A percentile compares a stretch with the other conserved stretches of the same genome.
These are phyloP conservation scores for Oryza meridionalis DNA, from an alignment of 176 grass and related monocot genomes.

Conservation along the genomic window DNA sequence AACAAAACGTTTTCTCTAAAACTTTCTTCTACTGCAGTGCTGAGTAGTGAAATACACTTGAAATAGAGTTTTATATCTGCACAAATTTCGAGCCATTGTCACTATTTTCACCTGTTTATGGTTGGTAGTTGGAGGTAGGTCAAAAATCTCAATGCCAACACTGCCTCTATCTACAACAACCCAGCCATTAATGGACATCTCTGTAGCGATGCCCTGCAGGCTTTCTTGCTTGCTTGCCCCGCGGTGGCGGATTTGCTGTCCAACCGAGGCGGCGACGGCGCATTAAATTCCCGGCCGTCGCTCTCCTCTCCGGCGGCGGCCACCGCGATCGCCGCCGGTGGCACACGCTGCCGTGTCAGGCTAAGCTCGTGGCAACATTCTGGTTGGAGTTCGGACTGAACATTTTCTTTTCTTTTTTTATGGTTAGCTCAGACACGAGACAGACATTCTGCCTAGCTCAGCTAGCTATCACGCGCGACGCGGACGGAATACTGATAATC, in stretches of 20 bases:
- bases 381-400: background rate
- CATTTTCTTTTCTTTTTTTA: background rate
- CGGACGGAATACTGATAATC: background rate
- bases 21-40: no score
- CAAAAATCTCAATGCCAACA: slow-evolving; percentile 2
- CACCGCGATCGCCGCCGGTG: background rate
- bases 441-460: background rate
- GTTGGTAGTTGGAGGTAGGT: slow-evolving; percentile 8
- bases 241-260: background rate
- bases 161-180: background rate
- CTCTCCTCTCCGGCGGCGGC: background rate
- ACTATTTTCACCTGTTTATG: background rate
- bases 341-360: background rate
- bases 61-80: background rate
- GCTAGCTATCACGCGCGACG: background rate
- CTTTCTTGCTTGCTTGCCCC: slow-evolving; percentile 24
- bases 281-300: background rate
- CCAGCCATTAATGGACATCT: slow-evolving; percentile 35
- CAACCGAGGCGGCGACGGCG: background rate
- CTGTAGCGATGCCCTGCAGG: slow-evolving; percentile 29
- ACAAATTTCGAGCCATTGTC: background rate
- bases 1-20: no score
- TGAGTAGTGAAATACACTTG: no score
- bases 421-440: background rate
- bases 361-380: background rate